Base-by-base conservation (phyloP, 305 asterid species). In the Fraxinus dipetala region DNA sequence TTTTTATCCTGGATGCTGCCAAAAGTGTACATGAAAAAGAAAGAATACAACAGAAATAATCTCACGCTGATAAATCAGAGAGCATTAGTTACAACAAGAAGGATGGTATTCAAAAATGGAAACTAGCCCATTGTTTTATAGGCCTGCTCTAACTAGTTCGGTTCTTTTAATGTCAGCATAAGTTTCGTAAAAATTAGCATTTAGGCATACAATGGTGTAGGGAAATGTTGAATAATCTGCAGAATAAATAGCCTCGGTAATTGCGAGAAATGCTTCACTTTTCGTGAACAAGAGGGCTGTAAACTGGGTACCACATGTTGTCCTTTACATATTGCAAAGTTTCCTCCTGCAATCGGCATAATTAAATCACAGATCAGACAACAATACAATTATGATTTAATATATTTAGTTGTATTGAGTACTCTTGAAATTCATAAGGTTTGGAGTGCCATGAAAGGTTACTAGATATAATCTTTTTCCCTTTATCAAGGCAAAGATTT, bases 281-380 rank as follows among this genome's bases (percentile, higher is more conserved):
- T 86, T 96, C 99, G 70, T 94, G 99, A 83, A 96, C 98, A 77
- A 96, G 98, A 83, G 99, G 98, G 85, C 89, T 90, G 94, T 96
- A 94, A 78, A 96, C 72, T 14, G 99, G 99, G 83, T 78, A 90
- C 99, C 99, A 96, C 99, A 94, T 96, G 86, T 88, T 92, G 77
- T 82, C 80, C 77, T 87, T 91, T 84, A 94, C 97, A 51, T 92
- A 88, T 80, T 76, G 80, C 80, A 93, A 79, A 2, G 88, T 90
- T 86, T 93, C 97, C 10, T 92, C 98, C 99, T 96, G 97, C 96
- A 90, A 67, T 34, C 9, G 59, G 76, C 80, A 77, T 43, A 40
- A 85, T 16, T 63, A 72, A 36, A 22, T 63, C 76, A 30, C 32
- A 32, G 35, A 72, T 74, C 48, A 83, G 16, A 69, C 40, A 45